Evolutionary conservation across 2,329 filamentous ascomycete species (phyloP).

Genomic region (Didymella keratinophila): DNA sequence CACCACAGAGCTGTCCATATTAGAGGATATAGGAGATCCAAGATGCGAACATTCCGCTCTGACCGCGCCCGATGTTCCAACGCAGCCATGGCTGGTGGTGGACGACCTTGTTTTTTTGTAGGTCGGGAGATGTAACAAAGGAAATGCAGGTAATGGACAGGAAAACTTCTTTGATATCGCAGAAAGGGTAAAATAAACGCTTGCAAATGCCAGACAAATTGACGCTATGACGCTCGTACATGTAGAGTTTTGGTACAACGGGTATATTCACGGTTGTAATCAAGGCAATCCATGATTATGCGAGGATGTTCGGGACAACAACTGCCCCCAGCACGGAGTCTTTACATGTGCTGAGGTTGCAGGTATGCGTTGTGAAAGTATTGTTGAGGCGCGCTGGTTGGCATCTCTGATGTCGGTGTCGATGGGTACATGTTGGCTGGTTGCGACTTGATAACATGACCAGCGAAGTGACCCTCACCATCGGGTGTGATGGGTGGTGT

Average conservation of each 20-base stretch:
- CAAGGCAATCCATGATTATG: slow-evolving; percentile 26
- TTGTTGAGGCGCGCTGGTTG: slow-evolving; percentile 43
- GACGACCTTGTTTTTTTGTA: slow-evolving; percentile 35
- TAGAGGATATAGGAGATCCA: slow-evolving; percentile 40
- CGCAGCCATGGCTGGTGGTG: slow-evolving; percentile 20
- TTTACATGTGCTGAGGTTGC: slow-evolving; percentile 48
- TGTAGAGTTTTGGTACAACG: slow-evolving; percentile 49
- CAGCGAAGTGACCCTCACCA: slow-evolving; percentile 50
- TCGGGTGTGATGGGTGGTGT: slow-evolving; percentile 89
- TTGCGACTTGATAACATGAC: slow-evolving; percentile 43
- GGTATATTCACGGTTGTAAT: slow-evolving; percentile 24
- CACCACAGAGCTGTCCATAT: slow-evolving; percentile 40
- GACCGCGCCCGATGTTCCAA: slow-evolving; percentile 27
- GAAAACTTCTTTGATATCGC: slow-evolving; percentile 45
- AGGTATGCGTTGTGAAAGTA: slow-evolving; percentile 49
- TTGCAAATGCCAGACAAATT: slow-evolving; percentile 49
- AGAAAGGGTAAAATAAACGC: slow-evolving; percentile 43
- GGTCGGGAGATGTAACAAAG: slow-evolving; percentile 43
- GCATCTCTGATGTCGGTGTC: slow-evolving; percentile 49
- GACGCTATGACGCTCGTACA: slow-evolving; percentile 53
- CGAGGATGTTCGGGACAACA: slow-evolving; percentile 27
- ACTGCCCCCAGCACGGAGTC: slow-evolving; percentile 23
- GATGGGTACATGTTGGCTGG: slow-evolving; percentile 43
- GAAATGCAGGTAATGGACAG: slow-evolving; percentile 46
- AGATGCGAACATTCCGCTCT: slow-evolving; percentile 29